A percentile compares a stretch with the other conserved stretches of the same genome.
Evolutionary conservation across 2,329 filamentous ascomycete genomes (phyloP).

Genomic region (Lecanicillium sp.): DNA sequence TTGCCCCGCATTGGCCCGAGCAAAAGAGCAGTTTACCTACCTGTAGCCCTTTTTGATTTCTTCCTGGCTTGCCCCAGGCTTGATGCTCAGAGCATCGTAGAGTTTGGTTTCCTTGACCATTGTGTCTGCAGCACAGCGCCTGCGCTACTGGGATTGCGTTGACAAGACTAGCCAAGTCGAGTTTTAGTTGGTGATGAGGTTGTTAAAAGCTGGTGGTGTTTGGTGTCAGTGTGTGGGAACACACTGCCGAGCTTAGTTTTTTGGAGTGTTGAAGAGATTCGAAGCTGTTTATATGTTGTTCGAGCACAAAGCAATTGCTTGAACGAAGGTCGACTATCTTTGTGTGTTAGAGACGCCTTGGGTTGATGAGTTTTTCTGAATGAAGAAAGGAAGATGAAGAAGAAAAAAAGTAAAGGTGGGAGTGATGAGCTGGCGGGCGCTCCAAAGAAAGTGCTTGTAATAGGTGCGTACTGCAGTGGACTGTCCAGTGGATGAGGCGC

Average conservation of each 20-base stretch:
- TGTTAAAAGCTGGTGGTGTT: background rate
- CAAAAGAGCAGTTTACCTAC: constrained; percentile 40
- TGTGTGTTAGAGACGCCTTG: background rate
- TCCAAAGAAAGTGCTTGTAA: background rate
- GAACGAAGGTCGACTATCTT: background rate
- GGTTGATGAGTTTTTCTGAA: background rate
- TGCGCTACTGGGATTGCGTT: background rate
- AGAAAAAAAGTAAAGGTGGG: constrained; percentile 16
- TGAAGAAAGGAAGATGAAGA: constrained; percentile 8
- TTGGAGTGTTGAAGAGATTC: background rate
- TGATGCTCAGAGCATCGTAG: constrained; percentile 79
- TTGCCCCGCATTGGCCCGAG: constrained; percentile 6
- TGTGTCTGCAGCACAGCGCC: constrained; percentile 26
- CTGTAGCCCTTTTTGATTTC: constrained; percentile 97
- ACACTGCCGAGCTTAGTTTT: too few species aligned
- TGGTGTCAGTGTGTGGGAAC: background rate
- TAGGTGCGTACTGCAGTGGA: background rate
- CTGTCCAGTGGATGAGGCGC: background rate
- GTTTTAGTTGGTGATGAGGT: background rate
- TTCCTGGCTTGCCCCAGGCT: constrained; percentile 76
- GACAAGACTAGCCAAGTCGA: background rate
- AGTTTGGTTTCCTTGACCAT: constrained; percentile 97
- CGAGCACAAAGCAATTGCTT: background rate
- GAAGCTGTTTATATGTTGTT: background rate
- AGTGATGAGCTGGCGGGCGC: constrained; percentile 11